Evolutionary conservation across 345 rosid species (phyloP).

Genomic region (thale cress (Arabidopsis thaliana)): TAIR10.1 NC_003075.7:9518501-9519000

Average conservation of each 20-base stretch:
- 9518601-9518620: constrained; percentile 58
- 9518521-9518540: constrained; percentile 83
- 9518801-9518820: no score
- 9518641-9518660: constrained; percentile 86
- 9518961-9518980: no score
- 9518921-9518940: no score
- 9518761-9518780: constrained; percentile 3
- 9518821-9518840: no score
- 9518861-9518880: not conserved
- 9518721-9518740: constrained; percentile 52
- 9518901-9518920: no score
- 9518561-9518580: constrained; percentile 63
- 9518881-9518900: not conserved
- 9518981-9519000: no score
- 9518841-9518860: not conserved
- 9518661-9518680: constrained; percentile 62
- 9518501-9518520: constrained; percentile 1
- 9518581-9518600: constrained; percentile 62
- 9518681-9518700: constrained; percentile 87
- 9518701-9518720: constrained; percentile 88
- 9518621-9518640: constrained; percentile 75
- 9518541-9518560: constrained; percentile 87
- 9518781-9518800: not conserved
- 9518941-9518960: no score
- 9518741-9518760: constrained; percentile 25